phyloP scores from a whole-genome alignment of 2,329 filamentous ascomycete genomes.

The Fusarium bulbicola region DNA sequence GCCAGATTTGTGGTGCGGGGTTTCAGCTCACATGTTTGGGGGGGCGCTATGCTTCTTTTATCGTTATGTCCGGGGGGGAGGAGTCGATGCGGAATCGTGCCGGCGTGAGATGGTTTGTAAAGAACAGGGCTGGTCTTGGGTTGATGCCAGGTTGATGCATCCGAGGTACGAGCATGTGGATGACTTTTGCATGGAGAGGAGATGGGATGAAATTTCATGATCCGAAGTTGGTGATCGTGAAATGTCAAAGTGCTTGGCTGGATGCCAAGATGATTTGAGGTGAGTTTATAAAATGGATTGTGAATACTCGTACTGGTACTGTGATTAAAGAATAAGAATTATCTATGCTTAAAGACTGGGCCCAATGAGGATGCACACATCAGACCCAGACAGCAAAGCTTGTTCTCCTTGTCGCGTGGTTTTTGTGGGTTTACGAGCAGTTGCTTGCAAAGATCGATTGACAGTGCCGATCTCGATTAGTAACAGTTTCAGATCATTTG shows the following conservation, averaged over 20 bases:
- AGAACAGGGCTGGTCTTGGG: neutral
- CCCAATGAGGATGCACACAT: neutral
- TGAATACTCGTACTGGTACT: neutral
- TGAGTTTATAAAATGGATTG: too few relatives aligned
- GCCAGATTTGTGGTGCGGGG: neutral
- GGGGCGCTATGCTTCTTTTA: neutral
- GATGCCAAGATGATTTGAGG: too few relatives aligned
- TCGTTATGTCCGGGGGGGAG: neutral
- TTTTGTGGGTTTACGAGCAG: neutral
- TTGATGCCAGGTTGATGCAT: neutral
- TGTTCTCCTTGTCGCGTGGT: neutral
- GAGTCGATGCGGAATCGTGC: neutral
- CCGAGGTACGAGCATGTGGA: neutral
- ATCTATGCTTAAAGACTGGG: neutral
- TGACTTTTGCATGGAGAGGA: neutral
- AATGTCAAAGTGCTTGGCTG: rapidly evolving
- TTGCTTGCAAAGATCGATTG: neutral
- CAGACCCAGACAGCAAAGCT: rapidly evolving
- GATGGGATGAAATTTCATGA: neutral
- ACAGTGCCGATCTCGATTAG: neutral
- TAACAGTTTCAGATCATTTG: neutral
- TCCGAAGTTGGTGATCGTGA: neutral
- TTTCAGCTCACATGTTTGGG: conserved; percentile 1
- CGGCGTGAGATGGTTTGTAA: neutral
- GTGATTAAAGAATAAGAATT: neutral